Evolutionary conservation across 1,284 basidiomycete species (phyloP).

Genomic region (Pseudozyma pruni): DNA sequence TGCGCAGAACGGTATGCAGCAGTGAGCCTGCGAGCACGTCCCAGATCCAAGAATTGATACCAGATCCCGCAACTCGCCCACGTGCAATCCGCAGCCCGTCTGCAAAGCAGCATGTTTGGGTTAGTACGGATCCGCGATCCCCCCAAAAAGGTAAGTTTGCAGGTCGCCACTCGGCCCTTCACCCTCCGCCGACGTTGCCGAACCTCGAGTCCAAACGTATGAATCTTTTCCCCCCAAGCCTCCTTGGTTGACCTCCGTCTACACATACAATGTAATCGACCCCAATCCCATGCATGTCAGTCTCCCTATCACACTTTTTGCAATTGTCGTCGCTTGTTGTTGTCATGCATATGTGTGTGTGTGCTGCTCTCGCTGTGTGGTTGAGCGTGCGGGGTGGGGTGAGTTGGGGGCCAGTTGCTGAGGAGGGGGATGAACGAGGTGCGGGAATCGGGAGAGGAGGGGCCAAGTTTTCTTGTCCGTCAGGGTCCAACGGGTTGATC

Average conservation of each 20-base stretch:
- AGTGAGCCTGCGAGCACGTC: slow-evolving; percentile 32
- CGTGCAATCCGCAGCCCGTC: background rate
- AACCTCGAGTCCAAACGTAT: background rate
- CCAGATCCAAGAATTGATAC: slow-evolving; percentile 19
- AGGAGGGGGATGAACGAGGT: no score
- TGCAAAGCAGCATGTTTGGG: background rate
- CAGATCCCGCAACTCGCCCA: background rate
- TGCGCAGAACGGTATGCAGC: slow-evolving; percentile 59
- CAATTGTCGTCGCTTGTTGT: background rate
- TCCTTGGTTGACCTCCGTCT: background rate
- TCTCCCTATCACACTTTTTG: background rate
- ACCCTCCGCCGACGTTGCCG: no score
- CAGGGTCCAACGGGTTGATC: no score
- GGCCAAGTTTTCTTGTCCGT: no score
- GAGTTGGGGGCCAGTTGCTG: no score
- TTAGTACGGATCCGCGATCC: slow-evolving; percentile 2
- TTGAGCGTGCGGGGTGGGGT: background rate
- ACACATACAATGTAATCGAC: slow-evolving; percentile 3
- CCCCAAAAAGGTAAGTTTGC: slow-evolving; percentile 40
- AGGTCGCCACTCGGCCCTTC: no score
- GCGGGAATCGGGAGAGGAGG: background rate
- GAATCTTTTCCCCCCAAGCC: background rate
- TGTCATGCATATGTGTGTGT: background rate
- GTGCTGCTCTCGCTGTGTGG: no score
- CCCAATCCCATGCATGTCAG: slow-evolving; percentile 13